These are phyloP conservation scores for Drechslera avenae DNA, from an alignment of 2,329 filamentous ascomycete genomes.

Conservation along the genomic window DNA sequence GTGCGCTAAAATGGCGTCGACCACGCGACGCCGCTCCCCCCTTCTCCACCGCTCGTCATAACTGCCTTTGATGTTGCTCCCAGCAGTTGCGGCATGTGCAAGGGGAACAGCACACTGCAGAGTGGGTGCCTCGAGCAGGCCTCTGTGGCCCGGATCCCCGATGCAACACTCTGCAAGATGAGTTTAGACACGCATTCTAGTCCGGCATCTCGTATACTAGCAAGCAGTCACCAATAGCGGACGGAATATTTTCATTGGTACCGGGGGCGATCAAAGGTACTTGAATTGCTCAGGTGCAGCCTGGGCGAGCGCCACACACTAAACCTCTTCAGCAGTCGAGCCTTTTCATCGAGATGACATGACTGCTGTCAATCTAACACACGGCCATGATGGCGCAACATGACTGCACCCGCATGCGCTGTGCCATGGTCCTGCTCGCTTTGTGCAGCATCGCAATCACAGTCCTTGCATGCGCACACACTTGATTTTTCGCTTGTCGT, in stretches of 20 bases:
- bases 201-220: conserved; percentile 2
- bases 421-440: conserved; percentile 9
- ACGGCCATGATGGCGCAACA: conserved; percentile 14
- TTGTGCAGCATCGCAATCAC: conserved; percentile 9
- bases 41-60: conserved; percentile 33
- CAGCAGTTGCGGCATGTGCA: conserved; percentile 10
- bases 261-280: conserved; percentile 26
- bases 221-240: conserved; percentile 12
- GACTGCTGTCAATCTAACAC: conserved; percentile 6
- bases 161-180: conserved; percentile 22
- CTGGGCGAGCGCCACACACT: conserved; percentile 23
- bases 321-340: conserved; percentile 16
- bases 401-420: conserved; percentile 15
- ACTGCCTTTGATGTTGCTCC: conserved; percentile 19
- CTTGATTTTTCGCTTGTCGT: conserved; percentile 17
- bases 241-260: conserved; percentile 26
- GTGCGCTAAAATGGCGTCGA: conserved; percentile 35
- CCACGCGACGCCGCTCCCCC: conserved; percentile 29
- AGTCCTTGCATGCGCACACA: conserved; percentile 19
- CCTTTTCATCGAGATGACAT: conserved; percentile 21
- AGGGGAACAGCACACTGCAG: conserved; percentile 11
- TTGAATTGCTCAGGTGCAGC: conserved; percentile 29
- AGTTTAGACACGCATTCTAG: conserved; percentile 26
- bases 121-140: conserved; percentile 12
- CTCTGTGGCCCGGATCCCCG: conserved; percentile 36